Conservation (phyloP, 257 asterid species). For the Verbena officinalis region DNA sequence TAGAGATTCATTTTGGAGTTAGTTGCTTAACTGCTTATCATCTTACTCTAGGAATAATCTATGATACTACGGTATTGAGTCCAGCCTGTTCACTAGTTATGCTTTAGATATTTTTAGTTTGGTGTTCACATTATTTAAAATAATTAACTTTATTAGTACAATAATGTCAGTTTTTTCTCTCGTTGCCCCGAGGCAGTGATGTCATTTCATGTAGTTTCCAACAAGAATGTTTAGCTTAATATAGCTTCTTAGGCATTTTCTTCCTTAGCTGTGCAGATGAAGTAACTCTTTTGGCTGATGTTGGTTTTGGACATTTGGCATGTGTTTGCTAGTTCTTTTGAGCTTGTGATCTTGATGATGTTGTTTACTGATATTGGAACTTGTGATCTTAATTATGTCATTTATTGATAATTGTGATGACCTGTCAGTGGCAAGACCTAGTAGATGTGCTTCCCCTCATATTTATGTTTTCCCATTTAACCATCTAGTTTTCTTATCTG, state of each 20-base stretch:
- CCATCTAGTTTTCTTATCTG: conserved; percentile 4
- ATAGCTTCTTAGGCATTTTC: neutral
- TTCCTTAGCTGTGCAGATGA: neutral
- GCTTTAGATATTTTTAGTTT: too few relatives aligned
- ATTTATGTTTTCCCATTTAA: conserved; percentile 3
- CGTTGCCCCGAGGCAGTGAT: neutral
- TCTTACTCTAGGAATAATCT: too few relatives aligned
- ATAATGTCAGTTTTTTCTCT: neutral
- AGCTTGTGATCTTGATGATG: too few relatives aligned
- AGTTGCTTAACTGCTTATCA: too few relatives aligned
- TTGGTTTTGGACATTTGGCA: conserved; percentile 23
- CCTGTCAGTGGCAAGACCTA: conserved; percentile 27
- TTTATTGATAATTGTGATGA: conserved; percentile 1
- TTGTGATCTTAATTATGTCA: too few relatives aligned
- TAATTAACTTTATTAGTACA: neutral
- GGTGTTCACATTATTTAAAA: neutral
- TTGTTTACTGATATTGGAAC: too few relatives aligned
- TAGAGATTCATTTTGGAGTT: too few relatives aligned
- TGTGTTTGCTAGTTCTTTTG: conserved; percentile 10
- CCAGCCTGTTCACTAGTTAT: too few relatives aligned
- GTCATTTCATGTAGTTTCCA: conserved; percentile 1
- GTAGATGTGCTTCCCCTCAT: conserved; percentile 8
- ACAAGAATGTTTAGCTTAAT: neutral
- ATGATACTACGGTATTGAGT: too few relatives aligned
- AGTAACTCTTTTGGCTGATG: conserved; percentile 6